Evolutionary conservation across 192 early-diverging fungal species (phyloP), one percentile per base, ranked within the genome.

Genomic region (Entomortierella parvispora): DNA sequence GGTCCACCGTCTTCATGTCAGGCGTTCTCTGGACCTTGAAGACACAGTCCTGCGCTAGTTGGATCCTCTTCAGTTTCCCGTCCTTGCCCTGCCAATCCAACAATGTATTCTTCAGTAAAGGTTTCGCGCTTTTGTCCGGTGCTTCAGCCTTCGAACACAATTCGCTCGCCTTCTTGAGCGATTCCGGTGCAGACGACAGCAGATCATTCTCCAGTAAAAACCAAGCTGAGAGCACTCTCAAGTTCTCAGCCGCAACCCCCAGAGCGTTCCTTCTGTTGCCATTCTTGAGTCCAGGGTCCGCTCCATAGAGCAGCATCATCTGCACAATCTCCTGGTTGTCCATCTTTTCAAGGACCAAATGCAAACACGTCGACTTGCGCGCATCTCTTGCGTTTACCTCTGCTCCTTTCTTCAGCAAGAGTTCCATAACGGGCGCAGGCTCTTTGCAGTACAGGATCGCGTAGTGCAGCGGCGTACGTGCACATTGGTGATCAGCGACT

Each of bases 131-230:
- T 40, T 76, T 76, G 33, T 76, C 72, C 1, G 72, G 72, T 12
- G 65, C 72, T 23, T 76, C 65, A n/a, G 72, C 72, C 59, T 76
- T 76, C 26, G 72, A 76, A 31, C 78, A 80, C 3, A 71, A 50
- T 40, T 71, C 68, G 6, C 34, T 55, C 3, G 78, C 78, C 15
- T 47, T 52, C 43, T 80, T 71, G 63, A 80, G 56, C 17, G 68
- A 71, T 5, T 71, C 68, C 1, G 78, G 69, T 6, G 58, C 47
- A 8, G 78, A 80, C 3, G 78, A 80, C 37, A 66, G 44, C 20
- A 80, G 48, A 57, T 80, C 78, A 17, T 80, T 70, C 69, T 80
- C 78, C 18, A 80, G 25, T 29, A 80, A 46, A 59, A 71, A 80
- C 69, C 69, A 71, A 5, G 78, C 78, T n/a, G 58, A 62, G 65